Percentiles rank a stretch among this genome's conserved stretches.
Evolutionary conservation across 1,139 yeast genomes (phyloP).

Genomic region (Pichia norvegensis): DNA sequence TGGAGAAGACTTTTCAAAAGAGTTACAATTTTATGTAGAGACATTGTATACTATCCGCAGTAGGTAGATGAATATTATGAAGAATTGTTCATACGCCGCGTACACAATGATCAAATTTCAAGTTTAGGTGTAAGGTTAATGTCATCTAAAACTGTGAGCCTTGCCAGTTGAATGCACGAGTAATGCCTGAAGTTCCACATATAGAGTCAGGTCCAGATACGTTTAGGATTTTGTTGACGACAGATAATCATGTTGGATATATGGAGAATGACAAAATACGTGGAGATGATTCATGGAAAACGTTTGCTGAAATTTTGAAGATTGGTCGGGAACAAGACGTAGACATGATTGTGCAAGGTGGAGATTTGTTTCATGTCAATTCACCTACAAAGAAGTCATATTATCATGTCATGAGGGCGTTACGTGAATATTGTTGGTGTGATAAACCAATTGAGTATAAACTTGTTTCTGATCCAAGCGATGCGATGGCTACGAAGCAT

Average conservation of each 20-base stretch:
- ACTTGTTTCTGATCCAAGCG: slow-evolving; percentile 68
- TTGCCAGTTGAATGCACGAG: no score
- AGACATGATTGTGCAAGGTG: slow-evolving; percentile 87
- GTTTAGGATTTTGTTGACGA: slow-evolving; percentile 69
- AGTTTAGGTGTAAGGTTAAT: no score
- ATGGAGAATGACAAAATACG: slow-evolving; percentile 83
- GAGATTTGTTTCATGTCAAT: slow-evolving; percentile 86
- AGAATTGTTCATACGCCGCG: not conserved
- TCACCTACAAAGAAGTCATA: slow-evolving; percentile 83
- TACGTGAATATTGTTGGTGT: slow-evolving; percentile 72
- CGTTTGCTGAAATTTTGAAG: slow-evolving; percentile 75
- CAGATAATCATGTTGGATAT: slow-evolving; percentile 96
- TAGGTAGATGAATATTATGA: not conserved
- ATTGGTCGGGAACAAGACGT: slow-evolving; percentile 69
- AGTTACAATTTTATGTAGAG: slow-evolving; percentile 45
- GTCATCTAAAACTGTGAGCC: no score
- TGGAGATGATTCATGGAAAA: slow-evolving; percentile 83
- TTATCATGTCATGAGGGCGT: slow-evolving; percentile 71
- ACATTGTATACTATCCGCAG: slow-evolving; percentile 35
- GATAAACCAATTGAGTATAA: slow-evolving; percentile 85
- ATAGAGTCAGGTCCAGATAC: slow-evolving; percentile 47
- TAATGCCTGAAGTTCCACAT: slow-evolving; percentile 35
- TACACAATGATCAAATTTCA: not conserved
- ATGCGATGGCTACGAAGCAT: slow-evolving; percentile 37
- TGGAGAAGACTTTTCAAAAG: slow-evolving; percentile 58